Base-by-base conservation (phyloP, 1,284 basidiomycete species). In the Flammula alnicola region DNA sequence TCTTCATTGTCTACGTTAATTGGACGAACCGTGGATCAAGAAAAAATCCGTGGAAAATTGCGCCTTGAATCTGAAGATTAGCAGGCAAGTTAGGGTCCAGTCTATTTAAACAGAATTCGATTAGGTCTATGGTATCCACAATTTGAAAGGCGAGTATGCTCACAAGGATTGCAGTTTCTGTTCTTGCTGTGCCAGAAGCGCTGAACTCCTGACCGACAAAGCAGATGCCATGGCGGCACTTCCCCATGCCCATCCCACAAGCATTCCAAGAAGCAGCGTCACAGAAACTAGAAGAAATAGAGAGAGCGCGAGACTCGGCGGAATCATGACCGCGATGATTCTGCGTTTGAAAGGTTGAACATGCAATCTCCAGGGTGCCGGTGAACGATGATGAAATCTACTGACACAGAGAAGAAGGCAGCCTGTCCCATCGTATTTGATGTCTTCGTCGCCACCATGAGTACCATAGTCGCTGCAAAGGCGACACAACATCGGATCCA, bases 161-260 rank as follows among this genome's bases (percentile, higher is more conserved):
- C 39, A 66, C 65, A 63, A 64, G 7, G 63, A 65, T 42, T 75
- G 71, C 8, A 76, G 78, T 19, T 67, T 62, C 51, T 81, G 72
- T 14, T 83, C 64, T 10, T 79, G 73, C 5, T 67, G 61, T 9
- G 72, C 71, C 3, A 87, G 67, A 5, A 87, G 62, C 0, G 74
- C 65, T 44, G 80, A 72, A 59, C 75, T 74, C 29, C 89, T 73
- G 0, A 79, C 83, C n/a, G 75, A 67, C 1, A 83, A 62, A 0
- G 79, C 82, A 1, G 86, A 79, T 2, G 80, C 84, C 86, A 90
- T 91, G 0, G 80, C 83, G 1, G 86, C 88, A 29, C 72, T 76
- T 4, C 85, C 85, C 73, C 87, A 80, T 0, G 82, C 90, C 90
- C 91, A 93, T 6, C 90, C 90, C 4, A 88, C 42, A 1, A 79